Base-by-base conservation (phyloP, 495 filamentous ascomycete genomes). In the Physcia stellaris region DNA sequence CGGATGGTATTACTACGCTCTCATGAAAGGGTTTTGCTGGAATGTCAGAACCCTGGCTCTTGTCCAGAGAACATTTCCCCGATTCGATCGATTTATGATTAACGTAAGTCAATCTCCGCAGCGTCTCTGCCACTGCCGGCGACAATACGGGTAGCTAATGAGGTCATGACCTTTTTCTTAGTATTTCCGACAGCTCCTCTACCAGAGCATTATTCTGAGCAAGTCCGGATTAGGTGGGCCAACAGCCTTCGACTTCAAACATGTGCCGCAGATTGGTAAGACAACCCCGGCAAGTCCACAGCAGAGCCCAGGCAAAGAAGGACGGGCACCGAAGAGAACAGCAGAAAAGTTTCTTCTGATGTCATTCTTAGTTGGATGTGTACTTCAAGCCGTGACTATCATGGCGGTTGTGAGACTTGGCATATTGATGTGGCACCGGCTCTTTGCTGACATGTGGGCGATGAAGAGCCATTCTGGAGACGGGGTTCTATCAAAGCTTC, bases 231-330 rank as follows among this genome's bases (percentile, higher is more conserved):
- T 83, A 0, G 62, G 71, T n/a, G 51, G 62, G 18, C 69, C 71
- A 49, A 67, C 65, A 1, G 48, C 54, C 27, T 80, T 79, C 42
- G 68, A 73, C 15, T 77, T 82, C 54, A 74, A 79, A 51, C 80
- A 78, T 50, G 55, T 81, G 5, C 79, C 80, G 1, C 63, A 70
- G 13, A 19, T 48, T 5, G 34, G 30, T 6, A 51, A 42, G 30
- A 45, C 11, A 3, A 51, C 48, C 10, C n/a, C n/a, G n/a, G n/a
- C n/a, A n/a, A n/a, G n/a, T n/a, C n/a, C n/a, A n/a, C n/a, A n/a
- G n/a, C n/a, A n/a, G n/a, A n/a, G n/a, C n/a, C n/a, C n/a, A n/a
- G n/a, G n/a, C n/a, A n/a, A n/a, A n/a, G n/a, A n/a, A n/a, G n/a
- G n/a, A n/a, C n/a, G n/a, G n/a, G n/a, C n/a, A n/a, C n/a, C n/a